A percentile compares a stretch with the other conserved stretches of the same genome.
These are phyloP conservation scores for Beta vulgaris DNA, from an alignment of 148 eudicot species.

Conservation along the genomic window DNA sequence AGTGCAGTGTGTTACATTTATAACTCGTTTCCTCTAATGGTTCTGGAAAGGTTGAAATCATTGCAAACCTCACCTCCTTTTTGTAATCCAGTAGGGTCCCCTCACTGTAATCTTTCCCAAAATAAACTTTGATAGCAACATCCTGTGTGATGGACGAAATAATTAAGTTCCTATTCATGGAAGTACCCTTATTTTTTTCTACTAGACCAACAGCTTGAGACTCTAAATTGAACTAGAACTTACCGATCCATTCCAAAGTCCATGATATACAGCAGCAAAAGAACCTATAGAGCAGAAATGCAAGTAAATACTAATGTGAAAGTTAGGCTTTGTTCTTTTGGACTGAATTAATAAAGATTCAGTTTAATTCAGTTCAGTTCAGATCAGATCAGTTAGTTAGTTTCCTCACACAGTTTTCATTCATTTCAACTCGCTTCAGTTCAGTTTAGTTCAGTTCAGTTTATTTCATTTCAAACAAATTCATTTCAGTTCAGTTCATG, in stretches of 20 bases:
- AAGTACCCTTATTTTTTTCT: neutral
- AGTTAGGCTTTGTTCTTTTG: too few relatives aligned
- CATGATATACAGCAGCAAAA: conserved; percentile 72
- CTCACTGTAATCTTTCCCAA: conserved; percentile 55
- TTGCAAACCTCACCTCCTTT: conserved; percentile 50
- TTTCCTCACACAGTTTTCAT: too few relatives aligned
- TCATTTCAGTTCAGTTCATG: too few relatives aligned
- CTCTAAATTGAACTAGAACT: conserved; percentile 8
- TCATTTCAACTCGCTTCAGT: too few relatives aligned
- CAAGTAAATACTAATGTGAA: neutral
- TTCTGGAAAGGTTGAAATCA: neutral
- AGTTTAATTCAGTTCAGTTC: too few relatives aligned
- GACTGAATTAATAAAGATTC: too few relatives aligned
- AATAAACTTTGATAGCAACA: conserved; percentile 76
- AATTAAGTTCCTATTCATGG: conserved; percentile 2
- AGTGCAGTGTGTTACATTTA: neutral
- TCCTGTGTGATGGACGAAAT: conserved; percentile 46
- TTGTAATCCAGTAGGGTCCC: conserved; percentile 56
- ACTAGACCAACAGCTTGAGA: neutral
- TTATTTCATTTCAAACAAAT: too few relatives aligned
- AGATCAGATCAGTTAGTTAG: too few relatives aligned
- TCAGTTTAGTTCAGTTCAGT: too few relatives aligned
- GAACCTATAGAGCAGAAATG: conserved; percentile 45
- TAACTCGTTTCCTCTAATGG: neutral
- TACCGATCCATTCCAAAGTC: conserved; percentile 91